A percentile compares a stretch with the other conserved stretches of the same genome.
Conservation (phyloP, 345 rosid genomes). For the Rhodomyrtus tomentosa region DNA sequence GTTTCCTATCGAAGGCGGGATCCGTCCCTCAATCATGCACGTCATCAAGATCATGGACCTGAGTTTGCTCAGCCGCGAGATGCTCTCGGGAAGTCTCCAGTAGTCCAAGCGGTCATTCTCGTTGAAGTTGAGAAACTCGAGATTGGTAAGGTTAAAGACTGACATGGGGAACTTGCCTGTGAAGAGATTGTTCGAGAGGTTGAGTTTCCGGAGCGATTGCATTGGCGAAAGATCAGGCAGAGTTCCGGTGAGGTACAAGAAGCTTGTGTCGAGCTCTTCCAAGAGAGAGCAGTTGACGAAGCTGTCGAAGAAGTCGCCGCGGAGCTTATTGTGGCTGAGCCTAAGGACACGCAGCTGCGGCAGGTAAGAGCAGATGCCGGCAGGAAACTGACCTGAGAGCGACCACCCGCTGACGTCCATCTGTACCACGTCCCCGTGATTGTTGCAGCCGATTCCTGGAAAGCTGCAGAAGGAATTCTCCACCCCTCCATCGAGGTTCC, state of each 20-base stretch:
- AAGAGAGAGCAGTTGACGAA: conserved; percentile 59
- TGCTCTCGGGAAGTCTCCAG: conserved; percentile 45
- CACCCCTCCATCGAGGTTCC: conserved; percentile 32
- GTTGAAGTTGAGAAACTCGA: conserved; percentile 42
- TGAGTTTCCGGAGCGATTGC: conserved; percentile 44
- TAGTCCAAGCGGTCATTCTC: conserved; percentile 30
- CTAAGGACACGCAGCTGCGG: conserved; percentile 63
- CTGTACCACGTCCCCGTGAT: conserved; percentile 37
- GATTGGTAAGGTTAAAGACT: conserved; percentile 45
- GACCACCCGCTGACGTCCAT: conserved; percentile 52
- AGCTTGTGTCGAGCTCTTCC: conserved; percentile 37
- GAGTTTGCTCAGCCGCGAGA: conserved; percentile 48
- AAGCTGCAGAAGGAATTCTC: conserved; percentile 43
- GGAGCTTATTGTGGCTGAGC: conserved; percentile 41
- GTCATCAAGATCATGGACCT: conserved; percentile 53
- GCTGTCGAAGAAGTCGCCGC: conserved; percentile 37
- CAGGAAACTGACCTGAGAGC: conserved; percentile 57
- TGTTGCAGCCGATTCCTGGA: conserved; percentile 55
- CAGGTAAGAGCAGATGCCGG: conserved; percentile 50
- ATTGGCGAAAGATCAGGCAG: conserved; percentile 58
- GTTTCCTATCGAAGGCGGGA: conserved; percentile 68
- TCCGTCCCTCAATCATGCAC: conserved; percentile 47
- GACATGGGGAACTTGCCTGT: conserved; percentile 57
- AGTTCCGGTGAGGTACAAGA: conserved; percentile 21
- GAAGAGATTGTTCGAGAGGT: conserved; percentile 61